Base-by-base conservation (phyloP, 805 yeast genomes). In the Candida dajiaensis region DNA sequence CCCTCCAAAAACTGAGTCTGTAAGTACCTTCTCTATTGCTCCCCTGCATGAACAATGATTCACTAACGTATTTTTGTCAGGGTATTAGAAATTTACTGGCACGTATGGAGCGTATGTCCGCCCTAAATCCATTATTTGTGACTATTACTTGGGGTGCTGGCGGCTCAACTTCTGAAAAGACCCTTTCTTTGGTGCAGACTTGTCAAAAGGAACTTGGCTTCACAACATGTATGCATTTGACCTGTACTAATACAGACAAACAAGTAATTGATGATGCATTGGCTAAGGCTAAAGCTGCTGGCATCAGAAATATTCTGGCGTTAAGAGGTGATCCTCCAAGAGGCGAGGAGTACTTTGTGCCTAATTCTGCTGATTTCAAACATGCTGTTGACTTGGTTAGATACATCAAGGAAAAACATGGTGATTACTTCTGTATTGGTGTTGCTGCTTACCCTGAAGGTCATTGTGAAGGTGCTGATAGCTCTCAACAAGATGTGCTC, bases 91-190 rank as follows among this genome's bases (percentile, higher is more conserved):
- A 94, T 66, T 69, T 94, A 51, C 71, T 86, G 42, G 89, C 90
- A 25, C 84, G 99, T 66, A 78, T 94, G 67, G 80, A 80, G 58
- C 81, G 99, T 59, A 84, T 94, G 90, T 80, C 87, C 52, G 84
- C 85, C 3, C 68, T 94, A 51, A 90, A 89, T 47, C 98, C 98
- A 3, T 69, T 84, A 15, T 95, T 94, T 63, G 83, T 92, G 45
- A 88, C 96, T 3, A 85, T 94, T 13, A 94, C 99, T 0, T 94
- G 98, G 97, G 99, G 98, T 29, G 98, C 99, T 6, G 98, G 98
- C 37, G 99, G 99, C 3, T 81, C 95, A 6, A 89, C 97, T 10
- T 80, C 92, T 41, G 84, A 79, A 42, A 89, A 89, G 68, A 87
- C 97, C 0, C 65, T 94, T 48, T 92, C 87, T 39, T 71, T 94